These are phyloP conservation scores for Lathyrus tuberosus DNA, from an alignment of 306 rosid species.

Conservation along the genomic window DNA sequence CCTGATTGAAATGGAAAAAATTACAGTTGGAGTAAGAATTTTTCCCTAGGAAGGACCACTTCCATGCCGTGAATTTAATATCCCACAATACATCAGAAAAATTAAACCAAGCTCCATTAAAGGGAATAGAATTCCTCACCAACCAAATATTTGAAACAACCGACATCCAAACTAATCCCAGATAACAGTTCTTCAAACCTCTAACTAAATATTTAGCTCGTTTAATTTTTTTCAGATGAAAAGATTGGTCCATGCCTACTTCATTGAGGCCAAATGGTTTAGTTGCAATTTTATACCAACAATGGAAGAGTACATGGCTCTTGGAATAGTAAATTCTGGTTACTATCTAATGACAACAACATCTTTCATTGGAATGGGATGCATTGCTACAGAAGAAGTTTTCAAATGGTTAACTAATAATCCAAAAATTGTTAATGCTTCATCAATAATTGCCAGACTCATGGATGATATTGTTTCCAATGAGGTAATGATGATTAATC, in stretches of 20 bases:
- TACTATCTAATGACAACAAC: neutral
- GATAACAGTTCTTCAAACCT: too few relatives aligned
- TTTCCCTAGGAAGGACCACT: too few relatives aligned
- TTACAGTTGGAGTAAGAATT: too few relatives aligned
- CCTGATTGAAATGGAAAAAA: too few relatives aligned
- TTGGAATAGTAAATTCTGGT: neutral
- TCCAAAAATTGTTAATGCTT: constrained; percentile 15
- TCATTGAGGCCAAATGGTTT: constrained; percentile 15
- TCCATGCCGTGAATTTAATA: too few relatives aligned
- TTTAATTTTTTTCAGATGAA: too few relatives aligned
- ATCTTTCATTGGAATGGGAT: constrained; percentile 22
- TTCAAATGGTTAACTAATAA: constrained; percentile 1
- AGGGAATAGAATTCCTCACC: too few relatives aligned
- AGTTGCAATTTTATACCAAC: neutral
- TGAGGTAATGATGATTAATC: neutral
- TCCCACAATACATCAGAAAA: too few relatives aligned
- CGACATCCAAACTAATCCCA: too few relatives aligned
- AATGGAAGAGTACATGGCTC: constrained; percentile 16
- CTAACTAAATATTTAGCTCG: too few relatives aligned
- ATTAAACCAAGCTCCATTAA: too few relatives aligned
- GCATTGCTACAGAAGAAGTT: neutral
- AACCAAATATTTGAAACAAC: too few relatives aligned
- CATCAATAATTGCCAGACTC: neutral
- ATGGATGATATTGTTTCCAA: constrained; percentile 7
- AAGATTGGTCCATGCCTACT: neutral